Evolutionary conservation across 2,329 filamentous ascomycete species (phyloP), one percentile per base, ranked within the genome.

Genomic region (Colletotrichum musae): DNA sequence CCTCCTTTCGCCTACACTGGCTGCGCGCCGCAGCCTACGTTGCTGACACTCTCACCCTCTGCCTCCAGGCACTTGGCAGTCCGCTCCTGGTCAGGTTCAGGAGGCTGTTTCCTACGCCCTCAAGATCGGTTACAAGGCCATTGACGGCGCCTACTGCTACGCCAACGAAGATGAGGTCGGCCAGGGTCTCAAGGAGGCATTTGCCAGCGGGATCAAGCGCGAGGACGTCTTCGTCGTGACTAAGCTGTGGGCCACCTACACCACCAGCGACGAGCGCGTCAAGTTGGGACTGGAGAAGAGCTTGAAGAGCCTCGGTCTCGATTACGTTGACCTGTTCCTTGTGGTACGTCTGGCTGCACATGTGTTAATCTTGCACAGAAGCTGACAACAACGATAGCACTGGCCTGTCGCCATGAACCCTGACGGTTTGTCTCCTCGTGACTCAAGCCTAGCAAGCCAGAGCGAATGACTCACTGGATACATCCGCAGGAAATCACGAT

Each of bases 201-300:
- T 95, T 75, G 85, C 83, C 28, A 83, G 89, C 5, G 93, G 93
- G 26, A 84, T 93, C 74, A 92, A 91, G 86, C 88, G 94, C 70
- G 88, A 92, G 78, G 93, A 97, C 67, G 82, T 97, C 71, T 97
- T 96, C 82, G 89, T 97, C 68, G 93, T 93, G 63, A 94, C 91
- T 75, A 97, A 97, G 86, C 87, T 95, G 45, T 97, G 94, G 93
- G 92, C 90, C 76, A 94, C 92, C 58, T 95, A 93, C 83, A 91
- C 92, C 80, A 89, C 88, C 43, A 70, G 67, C 50, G 71, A 69
- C 45, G 73, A 72, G 36, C 86, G 91, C 6, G 90, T 90, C 6
- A 90, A 92, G 80, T 83, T 92, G 75, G 90, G 87, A 43, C 85
- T 96, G 43, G 89, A 94, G 72, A 90, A 91, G 85, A 93, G 91